Evolutionary conservation across 805 yeast species (phyloP).

Genomic region (Hanseniaspora lindneri): DNA sequence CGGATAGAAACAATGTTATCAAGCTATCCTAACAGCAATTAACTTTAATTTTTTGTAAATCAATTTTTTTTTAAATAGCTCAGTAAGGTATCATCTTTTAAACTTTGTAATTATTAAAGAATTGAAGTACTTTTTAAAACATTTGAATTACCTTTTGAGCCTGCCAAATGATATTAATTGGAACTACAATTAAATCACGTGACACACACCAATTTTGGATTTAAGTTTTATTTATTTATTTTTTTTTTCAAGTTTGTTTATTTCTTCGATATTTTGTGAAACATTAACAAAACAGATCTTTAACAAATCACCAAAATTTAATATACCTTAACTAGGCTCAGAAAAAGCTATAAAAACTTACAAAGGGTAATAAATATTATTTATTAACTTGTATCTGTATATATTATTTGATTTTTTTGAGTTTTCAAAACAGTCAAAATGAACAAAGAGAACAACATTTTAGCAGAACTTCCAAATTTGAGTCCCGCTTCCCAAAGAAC

Average conservation of each 20-base stretch:
- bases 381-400: not conserved
- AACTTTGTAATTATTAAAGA: too few species aligned
- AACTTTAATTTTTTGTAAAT: too few species aligned
- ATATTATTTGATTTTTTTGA: not conserved
- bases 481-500: not conserved
- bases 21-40: too few species aligned
- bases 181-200: too few species aligned
- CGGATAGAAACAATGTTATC: too few species aligned
- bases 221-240: too few species aligned
- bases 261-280: constrained; percentile 2
- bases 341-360: not conserved
- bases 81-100: too few species aligned
- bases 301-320: not conserved
- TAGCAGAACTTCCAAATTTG: not conserved
- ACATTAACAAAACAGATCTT: constrained; percentile 1
- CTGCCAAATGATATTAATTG: too few species aligned
- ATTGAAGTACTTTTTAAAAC: too few species aligned
- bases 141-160: too few species aligned
- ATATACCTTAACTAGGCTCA: not conserved
- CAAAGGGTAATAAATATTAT: not conserved
- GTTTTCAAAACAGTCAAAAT: not conserved
- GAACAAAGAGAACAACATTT: constrained; percentile 4
- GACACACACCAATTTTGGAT: too few species aligned
- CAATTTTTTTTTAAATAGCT: too few species aligned
- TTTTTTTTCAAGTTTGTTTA: not conserved